Conservation (phyloP, 805 yeast genomes). For the Saccharomyces paradoxus region DNA sequence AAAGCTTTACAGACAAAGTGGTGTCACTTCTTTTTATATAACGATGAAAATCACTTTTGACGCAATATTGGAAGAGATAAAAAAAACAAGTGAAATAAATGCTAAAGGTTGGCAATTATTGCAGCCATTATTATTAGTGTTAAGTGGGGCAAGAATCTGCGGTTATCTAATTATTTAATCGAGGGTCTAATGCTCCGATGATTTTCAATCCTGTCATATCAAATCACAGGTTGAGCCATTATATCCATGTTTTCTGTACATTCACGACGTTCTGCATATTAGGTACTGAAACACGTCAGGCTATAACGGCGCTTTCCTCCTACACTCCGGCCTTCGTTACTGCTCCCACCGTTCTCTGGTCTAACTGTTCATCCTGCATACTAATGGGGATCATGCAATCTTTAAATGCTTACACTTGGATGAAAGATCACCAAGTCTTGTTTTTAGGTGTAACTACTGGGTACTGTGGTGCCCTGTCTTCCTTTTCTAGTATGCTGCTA, state of each 20-base stretch:
- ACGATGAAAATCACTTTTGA: too few species aligned
- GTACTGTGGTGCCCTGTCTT: slow-evolving; percentile 74
- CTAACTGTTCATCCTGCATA: slow-evolving; percentile 61
- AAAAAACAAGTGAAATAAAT: too few species aligned
- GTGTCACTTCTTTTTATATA: too few species aligned
- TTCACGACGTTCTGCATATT: slow-evolving; percentile 18
- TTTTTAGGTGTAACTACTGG: slow-evolving; percentile 66
- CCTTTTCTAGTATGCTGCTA: slow-evolving; percentile 53
- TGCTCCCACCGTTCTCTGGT: slow-evolving; percentile 61
- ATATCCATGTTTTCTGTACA: slow-evolving; percentile 1
- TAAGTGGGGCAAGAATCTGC: too few species aligned
- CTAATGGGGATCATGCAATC: slow-evolving; percentile 48
- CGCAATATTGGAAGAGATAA: too few species aligned
- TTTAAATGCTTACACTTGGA: slow-evolving; percentile 17
- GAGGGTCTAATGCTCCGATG: neutral
- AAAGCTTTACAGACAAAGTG: too few species aligned
- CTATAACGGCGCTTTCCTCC: slow-evolving; percentile 17
- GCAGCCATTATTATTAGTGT: too few species aligned
- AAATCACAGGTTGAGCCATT: neutral
- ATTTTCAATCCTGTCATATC: neutral
- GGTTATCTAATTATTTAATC: too few species aligned
- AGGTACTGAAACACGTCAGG: slow-evolving; percentile 23
- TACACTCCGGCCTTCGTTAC: slow-evolving; percentile 22
- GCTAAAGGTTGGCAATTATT: too few species aligned
- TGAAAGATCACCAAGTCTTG: slow-evolving; percentile 31